Evolutionary conservation across 176 grass and related monocot genomes (phyloP).

Genomic region (Bolboschoenus planiculmis): DNA sequence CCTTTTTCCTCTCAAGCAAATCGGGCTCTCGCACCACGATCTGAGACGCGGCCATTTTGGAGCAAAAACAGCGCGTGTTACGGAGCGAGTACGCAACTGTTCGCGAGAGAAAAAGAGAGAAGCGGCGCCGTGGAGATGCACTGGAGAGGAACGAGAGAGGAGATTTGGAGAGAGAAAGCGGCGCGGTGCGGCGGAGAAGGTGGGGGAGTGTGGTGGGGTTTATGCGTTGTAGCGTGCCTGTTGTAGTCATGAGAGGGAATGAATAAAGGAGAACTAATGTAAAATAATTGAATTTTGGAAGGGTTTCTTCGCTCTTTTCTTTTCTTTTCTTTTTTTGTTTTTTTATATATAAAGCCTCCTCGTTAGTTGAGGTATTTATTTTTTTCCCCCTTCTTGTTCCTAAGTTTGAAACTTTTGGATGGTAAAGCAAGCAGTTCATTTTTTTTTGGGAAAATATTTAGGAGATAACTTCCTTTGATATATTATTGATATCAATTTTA

Average conservation of each 20-base stretch:
- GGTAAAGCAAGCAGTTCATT: not conserved
- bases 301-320: not conserved
- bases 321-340: not conserved
- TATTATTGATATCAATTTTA: too few relatives aligned
- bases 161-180: not conserved
- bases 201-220: not conserved
- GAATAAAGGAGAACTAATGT: not conserved
- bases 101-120: not conserved
- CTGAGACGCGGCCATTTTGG: not conserved
- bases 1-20: conserved; percentile 28
- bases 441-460: not conserved
- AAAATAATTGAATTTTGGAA: not conserved
- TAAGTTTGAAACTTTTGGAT: not conserved
- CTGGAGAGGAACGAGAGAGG: not conserved
- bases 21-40: conserved; percentile 6
- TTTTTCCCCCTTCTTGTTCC: not conserved
- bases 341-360: not conserved
- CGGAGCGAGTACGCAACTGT: not conserved
- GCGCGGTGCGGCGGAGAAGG: conserved; percentile 1
- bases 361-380: not conserved
- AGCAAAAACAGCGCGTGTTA: not conserved
- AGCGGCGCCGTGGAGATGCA: not conserved
- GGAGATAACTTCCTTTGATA: too few relatives aligned
- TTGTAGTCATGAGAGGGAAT: not conserved
- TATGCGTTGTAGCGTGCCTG: conserved; percentile 4